A percentile compares a stretch with the other conserved stretches of the same genome.
These are phyloP conservation scores for Trichoderma gamsii DNA, from an alignment of 495 filamentous ascomycete species.

Conservation along the genomic window DNA sequence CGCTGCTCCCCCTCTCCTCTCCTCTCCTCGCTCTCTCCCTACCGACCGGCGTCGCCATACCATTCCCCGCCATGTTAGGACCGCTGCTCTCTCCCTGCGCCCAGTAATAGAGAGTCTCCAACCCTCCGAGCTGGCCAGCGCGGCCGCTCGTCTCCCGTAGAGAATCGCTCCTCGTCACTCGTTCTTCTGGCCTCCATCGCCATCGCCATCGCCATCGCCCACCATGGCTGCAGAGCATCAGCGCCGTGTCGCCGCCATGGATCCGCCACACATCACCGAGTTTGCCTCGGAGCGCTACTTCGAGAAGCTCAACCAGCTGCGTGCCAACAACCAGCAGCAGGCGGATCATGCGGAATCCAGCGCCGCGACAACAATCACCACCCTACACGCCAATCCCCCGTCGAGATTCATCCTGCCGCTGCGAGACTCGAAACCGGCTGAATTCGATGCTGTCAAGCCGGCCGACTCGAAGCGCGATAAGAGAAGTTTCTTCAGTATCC, in stretches of 20 bases:
- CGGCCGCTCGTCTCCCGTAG: conserved; percentile 9
- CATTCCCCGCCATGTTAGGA: conserved; percentile 9
- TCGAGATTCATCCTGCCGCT: conserved; percentile 40
- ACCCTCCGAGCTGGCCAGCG: conserved; percentile 9
- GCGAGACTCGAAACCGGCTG: conserved; percentile 29
- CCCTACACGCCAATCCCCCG: not conserved
- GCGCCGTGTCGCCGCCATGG: conserved; percentile 35
- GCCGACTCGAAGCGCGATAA: conserved; percentile 34
- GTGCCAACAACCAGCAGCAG: conserved; percentile 28
- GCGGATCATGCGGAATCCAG: conserved; percentile 25
- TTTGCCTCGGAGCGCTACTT: conserved; percentile 53
- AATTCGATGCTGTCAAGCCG: conserved; percentile 23
- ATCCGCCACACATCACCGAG: conserved; percentile 50
- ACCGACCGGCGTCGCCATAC: not conserved
- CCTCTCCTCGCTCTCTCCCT: conserved; percentile 3
- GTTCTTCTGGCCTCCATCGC: conserved; percentile 26
- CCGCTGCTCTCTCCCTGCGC: conserved; percentile 10
- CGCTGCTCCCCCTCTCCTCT: not conserved
- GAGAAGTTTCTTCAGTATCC: conserved; percentile 26
- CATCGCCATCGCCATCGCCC: conserved; percentile 27
- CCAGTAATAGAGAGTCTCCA: conserved; percentile 13
- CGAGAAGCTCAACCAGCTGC: conserved; percentile 41
- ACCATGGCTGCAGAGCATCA: conserved; percentile 29
- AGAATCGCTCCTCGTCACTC: conserved; percentile 16
- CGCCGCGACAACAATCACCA: conserved; percentile 22